Percentiles rank a stretch among this genome's conserved stretches.
phyloP scores from a whole-genome alignment of 352 stramenopile genomes.

The Pythium rhizo-oryzae region DNA sequence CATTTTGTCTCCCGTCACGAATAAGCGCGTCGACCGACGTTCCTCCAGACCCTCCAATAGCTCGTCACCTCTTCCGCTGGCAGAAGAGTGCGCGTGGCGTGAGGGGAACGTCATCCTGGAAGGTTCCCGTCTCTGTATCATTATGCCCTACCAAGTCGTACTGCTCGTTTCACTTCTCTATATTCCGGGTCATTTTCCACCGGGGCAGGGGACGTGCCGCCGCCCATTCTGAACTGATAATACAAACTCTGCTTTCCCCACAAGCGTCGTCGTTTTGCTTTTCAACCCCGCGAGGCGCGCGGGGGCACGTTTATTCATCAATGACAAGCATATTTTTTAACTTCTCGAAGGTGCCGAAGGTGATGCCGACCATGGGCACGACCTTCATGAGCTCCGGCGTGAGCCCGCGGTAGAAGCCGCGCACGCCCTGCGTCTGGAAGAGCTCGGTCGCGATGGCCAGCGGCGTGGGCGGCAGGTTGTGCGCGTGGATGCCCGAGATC shows the following conservation, averaged over 20 bases:
- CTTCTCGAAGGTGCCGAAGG: slow-evolving; percentile 95
- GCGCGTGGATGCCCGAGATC: slow-evolving; percentile 91
- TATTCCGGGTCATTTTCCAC: neutral
- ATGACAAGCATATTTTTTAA: slow-evolving; percentile 91
- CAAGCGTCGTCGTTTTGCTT: no score
- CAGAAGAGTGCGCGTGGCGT: slow-evolving; percentile 16
- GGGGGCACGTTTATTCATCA: slow-evolving; percentile 56
- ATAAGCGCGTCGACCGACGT: neutral
- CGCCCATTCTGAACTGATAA: neutral
- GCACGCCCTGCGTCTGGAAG: slow-evolving; percentile 66
- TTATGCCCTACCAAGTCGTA: neutral
- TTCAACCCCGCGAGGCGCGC: neutral
- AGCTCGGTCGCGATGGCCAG: slow-evolving; percentile 76
- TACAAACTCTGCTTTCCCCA: neutral
- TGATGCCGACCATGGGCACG: slow-evolving; percentile 96
- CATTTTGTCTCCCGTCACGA: neutral
- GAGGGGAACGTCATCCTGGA: neutral
- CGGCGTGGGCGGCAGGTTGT: slow-evolving; percentile 73
- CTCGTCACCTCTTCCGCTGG: slow-evolving; percentile 15
- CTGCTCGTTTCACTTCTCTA: neutral
- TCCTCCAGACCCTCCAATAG: neutral
- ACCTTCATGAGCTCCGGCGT: slow-evolving; percentile 97
- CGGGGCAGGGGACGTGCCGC: neutral
- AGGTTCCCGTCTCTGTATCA: slow-evolving; percentile 4
- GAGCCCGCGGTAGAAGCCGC: slow-evolving; percentile 89